Evolutionary conservation across 139 green algal species (phyloP).

Genomic region (Tetraselmis chui): DNA sequence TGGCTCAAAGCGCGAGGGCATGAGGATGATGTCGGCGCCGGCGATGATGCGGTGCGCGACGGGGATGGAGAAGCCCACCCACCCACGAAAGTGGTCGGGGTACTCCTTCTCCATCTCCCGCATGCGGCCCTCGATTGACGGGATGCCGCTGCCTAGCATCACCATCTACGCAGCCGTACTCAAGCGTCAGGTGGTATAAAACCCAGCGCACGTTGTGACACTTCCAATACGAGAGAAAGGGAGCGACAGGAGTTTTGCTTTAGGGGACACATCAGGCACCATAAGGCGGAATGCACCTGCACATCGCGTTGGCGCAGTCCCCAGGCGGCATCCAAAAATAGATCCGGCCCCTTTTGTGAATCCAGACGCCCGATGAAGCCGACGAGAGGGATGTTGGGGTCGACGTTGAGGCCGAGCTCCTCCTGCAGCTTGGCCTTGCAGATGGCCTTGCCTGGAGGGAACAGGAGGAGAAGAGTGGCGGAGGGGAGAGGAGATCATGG

Average conservation of each 20-base stretch:
- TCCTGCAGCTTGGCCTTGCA: slow-evolving; percentile 65
- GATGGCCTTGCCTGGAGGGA: slow-evolving; percentile 47
- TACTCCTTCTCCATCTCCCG: slow-evolving; percentile 30
- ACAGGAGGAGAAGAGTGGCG: background rate
- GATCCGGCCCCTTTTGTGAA: slow-evolving; percentile 72
- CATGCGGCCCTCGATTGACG: slow-evolving; percentile 60
- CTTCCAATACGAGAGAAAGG: too few species aligned
- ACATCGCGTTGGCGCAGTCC: slow-evolving; percentile 35
- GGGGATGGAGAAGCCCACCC: slow-evolving; percentile 73
- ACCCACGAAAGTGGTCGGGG: slow-evolving; percentile 44
- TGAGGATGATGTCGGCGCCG: slow-evolving; percentile 77
- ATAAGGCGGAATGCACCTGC: slow-evolving; percentile 26
- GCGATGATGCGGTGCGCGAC: slow-evolving; percentile 79
- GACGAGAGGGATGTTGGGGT: slow-evolving; percentile 51
- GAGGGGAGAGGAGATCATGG: too few species aligned
- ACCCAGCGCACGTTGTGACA: too few species aligned
- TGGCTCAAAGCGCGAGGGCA: slow-evolving; percentile 84
- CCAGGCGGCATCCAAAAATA: slow-evolving; percentile 47
- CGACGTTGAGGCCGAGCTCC: slow-evolving; percentile 57
- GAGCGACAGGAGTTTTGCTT: too few species aligned
- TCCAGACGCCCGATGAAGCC: slow-evolving; percentile 77
- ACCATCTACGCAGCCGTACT: slow-evolving; percentile 55
- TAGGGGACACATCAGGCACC: too few species aligned
- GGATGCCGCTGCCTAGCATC: slow-evolving; percentile 66
- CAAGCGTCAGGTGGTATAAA: too few species aligned